Base-by-base conservation (phyloP, 2,329 filamentous ascomycete species). In the Pseudopyrenochaeta lycopersici region DNA sequence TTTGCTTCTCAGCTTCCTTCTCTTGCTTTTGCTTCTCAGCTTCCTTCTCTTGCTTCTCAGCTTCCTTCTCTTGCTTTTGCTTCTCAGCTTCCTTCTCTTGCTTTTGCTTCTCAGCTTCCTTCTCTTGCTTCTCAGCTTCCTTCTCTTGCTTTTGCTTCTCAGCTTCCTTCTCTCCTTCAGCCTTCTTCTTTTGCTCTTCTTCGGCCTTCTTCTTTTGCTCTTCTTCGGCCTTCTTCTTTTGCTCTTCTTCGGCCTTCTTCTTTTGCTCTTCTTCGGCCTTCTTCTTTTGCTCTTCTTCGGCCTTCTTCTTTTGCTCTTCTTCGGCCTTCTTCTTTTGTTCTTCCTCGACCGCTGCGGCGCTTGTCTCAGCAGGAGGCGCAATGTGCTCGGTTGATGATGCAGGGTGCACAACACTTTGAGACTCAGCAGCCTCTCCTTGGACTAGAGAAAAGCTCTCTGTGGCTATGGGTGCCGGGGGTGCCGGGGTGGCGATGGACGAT, bases 381-480 rank as follows among this genome's bases (percentile, higher is more conserved):
- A 27, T 9, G 9, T 27, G 23, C 23, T 27, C 23, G 4, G 23
- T 9, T 27, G 23, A 27, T 21, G 36, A 21, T 11, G 36, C 18
- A 27, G 38, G 23, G 14, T 17, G 21, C 20, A 29, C 35, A 2
- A 17, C 48, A 46, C 33, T 18, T 32, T 10, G 29, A 27, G 43
- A 27, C 15, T 46, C 4, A 1, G 38, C 51, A 33, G 51, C 54
- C 21, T 51, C 46, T 3, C 35, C 51, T 44, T 48, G 47, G n/a
- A 55, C 32, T 15, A 58, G 14, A 17, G 55, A 45, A 44, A 58
- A 58, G n/a, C 55, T 58, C 10, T 48, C 52, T 6, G 51, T 55
- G 14, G 50, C 55, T 14, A 38, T 48, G 27, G 55, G 39, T 11
- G 46, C 54, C 3, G 54, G 46, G n/a, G 54, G 54, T 49, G 46